phyloP scores from a whole-genome alignment of 495 filamentous ascomycete genomes.

The Neurospora sp. region DNA sequence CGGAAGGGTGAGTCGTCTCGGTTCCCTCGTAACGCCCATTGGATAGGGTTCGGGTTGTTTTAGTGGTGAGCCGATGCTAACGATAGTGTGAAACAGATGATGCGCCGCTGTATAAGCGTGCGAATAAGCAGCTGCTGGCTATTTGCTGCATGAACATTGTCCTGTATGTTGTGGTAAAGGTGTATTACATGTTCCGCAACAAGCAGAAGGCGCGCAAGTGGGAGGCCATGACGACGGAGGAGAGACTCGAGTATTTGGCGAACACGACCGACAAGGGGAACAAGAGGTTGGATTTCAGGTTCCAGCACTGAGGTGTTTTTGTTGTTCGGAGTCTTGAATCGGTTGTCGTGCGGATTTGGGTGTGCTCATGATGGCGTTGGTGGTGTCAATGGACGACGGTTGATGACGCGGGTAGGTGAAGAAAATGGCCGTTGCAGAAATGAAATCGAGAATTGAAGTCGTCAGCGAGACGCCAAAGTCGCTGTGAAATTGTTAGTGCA shows the following conservation, averaged over 20 bases:
- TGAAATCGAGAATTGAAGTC: neutral
- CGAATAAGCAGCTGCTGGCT: conserved; percentile 51
- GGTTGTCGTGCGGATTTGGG: neutral
- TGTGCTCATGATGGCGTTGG: neutral
- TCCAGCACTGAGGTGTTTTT: conserved; percentile 22
- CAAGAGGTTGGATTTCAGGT: conserved; percentile 56
- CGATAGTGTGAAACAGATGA: conserved; percentile 37
- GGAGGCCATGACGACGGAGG: conserved; percentile 54
- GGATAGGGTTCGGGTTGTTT: neutral
- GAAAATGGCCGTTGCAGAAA: neutral
- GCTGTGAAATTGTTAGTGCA: neutral
- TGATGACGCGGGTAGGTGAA: neutral
- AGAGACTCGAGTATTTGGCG: conserved; percentile 52
- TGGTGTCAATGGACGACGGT: neutral
- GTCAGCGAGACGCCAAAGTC: neutral
- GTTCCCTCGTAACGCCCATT: no score
- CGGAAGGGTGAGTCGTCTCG: conserved; percentile 27
- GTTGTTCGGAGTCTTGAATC: neutral
- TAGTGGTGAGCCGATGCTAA: no score
- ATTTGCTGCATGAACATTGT: conserved; percentile 45
- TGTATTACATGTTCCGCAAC: conserved; percentile 56
- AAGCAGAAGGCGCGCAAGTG: conserved; percentile 29
- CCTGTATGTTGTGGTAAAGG: conserved; percentile 46
- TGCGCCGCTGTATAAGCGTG: conserved; percentile 50
- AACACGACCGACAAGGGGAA: conserved; percentile 63